These are phyloP conservation scores for Symmetrospora coprosmae DNA, from an alignment of 768 basidiomycete species.

Conservation along the genomic window DNA sequence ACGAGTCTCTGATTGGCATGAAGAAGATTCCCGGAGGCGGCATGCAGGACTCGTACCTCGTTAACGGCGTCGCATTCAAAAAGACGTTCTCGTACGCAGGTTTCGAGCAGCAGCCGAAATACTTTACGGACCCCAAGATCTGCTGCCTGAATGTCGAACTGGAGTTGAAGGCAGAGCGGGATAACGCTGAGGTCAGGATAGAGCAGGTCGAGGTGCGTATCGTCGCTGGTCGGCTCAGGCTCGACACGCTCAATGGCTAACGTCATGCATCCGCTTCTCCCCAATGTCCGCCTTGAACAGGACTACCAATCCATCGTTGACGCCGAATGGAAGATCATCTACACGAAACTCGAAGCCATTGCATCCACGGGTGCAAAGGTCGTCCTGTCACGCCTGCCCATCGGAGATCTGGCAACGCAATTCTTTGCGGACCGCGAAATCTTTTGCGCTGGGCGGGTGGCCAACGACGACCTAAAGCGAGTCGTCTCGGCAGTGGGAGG, in stretches of 20 bases:
- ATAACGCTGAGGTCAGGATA: conserved; percentile 95
- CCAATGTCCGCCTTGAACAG: too few relatives aligned
- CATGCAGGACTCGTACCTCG: conserved; percentile 83
- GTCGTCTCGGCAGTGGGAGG: conserved; percentile 95
- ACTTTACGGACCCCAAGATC: conserved; percentile 73
- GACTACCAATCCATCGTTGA: conserved; percentile 99
- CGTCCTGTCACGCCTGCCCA: conserved; percentile 91
- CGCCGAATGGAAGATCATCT: conserved; percentile 99
- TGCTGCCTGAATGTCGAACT: conserved; percentile 93
- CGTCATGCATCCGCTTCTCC: not conserved
- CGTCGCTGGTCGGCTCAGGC: not conserved
- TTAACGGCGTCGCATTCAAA: conserved; percentile 90
- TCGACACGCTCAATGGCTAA: too few relatives aligned
- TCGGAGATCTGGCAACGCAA: conserved; percentile 95
- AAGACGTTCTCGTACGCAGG: conserved; percentile 99
- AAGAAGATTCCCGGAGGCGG: conserved; percentile 97
- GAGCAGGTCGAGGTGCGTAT: conserved; percentile 59
- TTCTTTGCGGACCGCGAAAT: conserved; percentile 99
- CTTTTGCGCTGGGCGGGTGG: conserved; percentile 94
- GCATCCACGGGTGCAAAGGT: conserved; percentile 93
- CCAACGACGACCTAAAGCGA: conserved; percentile 72
- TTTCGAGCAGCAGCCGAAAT: conserved; percentile 95
- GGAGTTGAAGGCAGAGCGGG: conserved; percentile 96
- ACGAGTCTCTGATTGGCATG: conserved; percentile 76
- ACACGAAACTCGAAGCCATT: conserved; percentile 88